A percentile compares a stretch with the other conserved stretches of the same genome.
Evolutionary conservation across 2,329 filamentous ascomycete genomes (phyloP).

Genomic region (Aureobasidium musti): DNA sequence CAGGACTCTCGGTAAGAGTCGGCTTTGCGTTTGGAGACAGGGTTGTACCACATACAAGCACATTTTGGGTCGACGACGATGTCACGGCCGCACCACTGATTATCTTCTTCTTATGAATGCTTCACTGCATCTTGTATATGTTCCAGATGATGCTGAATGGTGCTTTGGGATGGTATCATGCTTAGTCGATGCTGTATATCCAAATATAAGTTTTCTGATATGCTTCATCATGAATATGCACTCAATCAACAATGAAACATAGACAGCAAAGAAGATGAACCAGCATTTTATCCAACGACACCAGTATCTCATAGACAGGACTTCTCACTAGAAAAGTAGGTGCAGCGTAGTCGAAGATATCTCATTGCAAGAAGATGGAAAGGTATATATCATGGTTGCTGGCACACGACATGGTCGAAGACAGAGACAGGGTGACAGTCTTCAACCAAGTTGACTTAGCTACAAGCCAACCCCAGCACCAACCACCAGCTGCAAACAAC

Average conservation of each 20-base stretch:
- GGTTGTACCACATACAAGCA: constrained; percentile 15
- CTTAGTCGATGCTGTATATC: background rate
- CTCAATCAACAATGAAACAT: background rate
- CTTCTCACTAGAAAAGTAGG: background rate
- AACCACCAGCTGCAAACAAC: too few species aligned
- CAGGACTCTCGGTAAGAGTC: background rate
- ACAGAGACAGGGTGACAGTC: background rate
- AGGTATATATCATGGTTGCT: background rate
- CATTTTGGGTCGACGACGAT: constrained; percentile 11
- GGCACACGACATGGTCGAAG: background rate
- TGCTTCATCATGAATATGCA: background rate
- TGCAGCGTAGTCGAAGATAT: too few species aligned
- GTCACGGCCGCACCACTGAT: background rate
- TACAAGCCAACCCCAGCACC: background rate
- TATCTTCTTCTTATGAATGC: background rate
- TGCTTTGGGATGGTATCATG: background rate
- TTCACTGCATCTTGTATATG: background rate
- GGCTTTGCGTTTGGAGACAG: background rate
- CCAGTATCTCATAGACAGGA: background rate
- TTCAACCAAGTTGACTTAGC: background rate
- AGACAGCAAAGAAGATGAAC: background rate
- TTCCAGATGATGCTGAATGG: too few species aligned
- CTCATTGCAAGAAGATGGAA: background rate
- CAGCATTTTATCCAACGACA: background rate
- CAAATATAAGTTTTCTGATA: background rate